These are phyloP conservation scores for Lactarius akahatsu DNA, from an alignment of 768 basidiomycete genomes.

Conservation along the genomic window DNA sequence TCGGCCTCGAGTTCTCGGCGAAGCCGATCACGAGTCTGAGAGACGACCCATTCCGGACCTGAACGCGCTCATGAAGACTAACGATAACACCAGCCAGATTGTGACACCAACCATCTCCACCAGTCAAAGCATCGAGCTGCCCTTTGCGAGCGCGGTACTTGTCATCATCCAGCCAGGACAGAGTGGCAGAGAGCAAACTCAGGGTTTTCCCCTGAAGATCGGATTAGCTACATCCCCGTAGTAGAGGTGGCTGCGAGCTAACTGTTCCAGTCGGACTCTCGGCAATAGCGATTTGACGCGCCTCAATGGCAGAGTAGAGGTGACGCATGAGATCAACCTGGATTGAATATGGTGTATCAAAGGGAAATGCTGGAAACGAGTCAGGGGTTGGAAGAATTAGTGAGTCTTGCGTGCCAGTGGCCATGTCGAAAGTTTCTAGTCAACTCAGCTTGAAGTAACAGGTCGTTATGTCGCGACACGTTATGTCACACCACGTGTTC, in stretches of 20 bases:
- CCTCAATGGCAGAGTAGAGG: slow-evolving; percentile 76
- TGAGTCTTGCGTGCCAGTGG: slow-evolving; percentile 9
- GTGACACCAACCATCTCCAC: slow-evolving; percentile 36
- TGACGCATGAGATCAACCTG: slow-evolving; percentile 88
- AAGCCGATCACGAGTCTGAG: slow-evolving; percentile 66
- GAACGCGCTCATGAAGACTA: slow-evolving; percentile 2
- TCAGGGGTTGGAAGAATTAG: slow-evolving; percentile 58
- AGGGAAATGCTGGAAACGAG: slow-evolving; percentile 80
- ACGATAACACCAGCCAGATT: slow-evolving; percentile 14
- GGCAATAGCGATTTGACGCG: slow-evolving; percentile 72
- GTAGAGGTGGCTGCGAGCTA: slow-evolving; percentile 30
- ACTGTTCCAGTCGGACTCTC: slow-evolving; percentile 92
- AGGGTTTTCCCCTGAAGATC: slow-evolving; percentile 76
- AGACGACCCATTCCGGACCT: slow-evolving; percentile 75
- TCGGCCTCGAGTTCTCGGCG: slow-evolving; percentile 64
- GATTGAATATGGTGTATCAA: slow-evolving; percentile 76
- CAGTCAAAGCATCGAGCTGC: slow-evolving; percentile 43
- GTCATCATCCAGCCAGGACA: slow-evolving; percentile 75
- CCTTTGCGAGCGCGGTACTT: slow-evolving; percentile 68
- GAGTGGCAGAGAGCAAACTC: slow-evolving; percentile 69
- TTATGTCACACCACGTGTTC: slow-evolving; percentile 22
- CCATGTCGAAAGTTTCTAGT: background rate
- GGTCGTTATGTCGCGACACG: slow-evolving; percentile 14
- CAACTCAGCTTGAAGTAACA: too few species aligned
- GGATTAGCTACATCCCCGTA: background rate